Percentiles rank a stretch among this genome's conserved stretches.
Conservation (phyloP, 2,329 filamentous ascomycete genomes). For the Colletotrichum tamarilloi region DNA sequence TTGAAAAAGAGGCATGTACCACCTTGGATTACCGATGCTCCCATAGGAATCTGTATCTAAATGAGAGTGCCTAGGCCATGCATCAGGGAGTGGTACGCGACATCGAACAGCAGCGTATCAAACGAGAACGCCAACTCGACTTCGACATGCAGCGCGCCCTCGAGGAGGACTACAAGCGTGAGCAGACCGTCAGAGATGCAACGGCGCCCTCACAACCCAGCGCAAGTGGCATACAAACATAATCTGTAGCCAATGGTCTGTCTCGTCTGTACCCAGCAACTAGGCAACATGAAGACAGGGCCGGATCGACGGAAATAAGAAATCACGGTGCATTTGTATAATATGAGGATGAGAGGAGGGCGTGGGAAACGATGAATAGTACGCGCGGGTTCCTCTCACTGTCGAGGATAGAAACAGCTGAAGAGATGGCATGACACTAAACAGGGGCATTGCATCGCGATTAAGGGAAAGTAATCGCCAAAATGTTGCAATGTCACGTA, state of each 20-base stretch:
- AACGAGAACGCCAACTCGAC: slow-evolving; percentile 90
- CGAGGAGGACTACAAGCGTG: slow-evolving; percentile 89
- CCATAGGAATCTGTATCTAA: not conserved
- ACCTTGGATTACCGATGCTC: not conserved
- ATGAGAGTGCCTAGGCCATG: slow-evolving; percentile 78
- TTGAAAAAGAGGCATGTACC: slow-evolving; percentile 60
- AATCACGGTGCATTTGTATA: not conserved
- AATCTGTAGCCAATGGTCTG: not conserved
- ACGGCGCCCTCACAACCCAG: slow-evolving; percentile 28
- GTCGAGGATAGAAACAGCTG: not conserved
- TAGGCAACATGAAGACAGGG: not conserved
- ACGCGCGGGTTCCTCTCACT: not conserved
- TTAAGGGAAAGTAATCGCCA: not conserved
- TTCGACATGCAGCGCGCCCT: slow-evolving; percentile 91
- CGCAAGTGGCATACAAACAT: too few relatives aligned
- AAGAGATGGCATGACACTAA: not conserved
- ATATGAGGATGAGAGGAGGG: not conserved
- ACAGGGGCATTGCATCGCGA: not conserved
- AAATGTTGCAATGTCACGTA: not conserved
- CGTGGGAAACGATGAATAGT: not conserved
- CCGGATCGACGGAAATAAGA: not conserved
- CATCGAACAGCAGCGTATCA: slow-evolving; percentile 91
- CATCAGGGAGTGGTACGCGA: slow-evolving; percentile 94
- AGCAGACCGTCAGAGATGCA: slow-evolving; percentile 78
- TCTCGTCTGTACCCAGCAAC: not conserved